Percentiles rank a stretch among this genome's conserved stretches.
These are phyloP conservation scores for Sclerotinia nivalis DNA, from an alignment of 2,329 filamentous ascomycete genomes.

Conservation along the genomic window DNA sequence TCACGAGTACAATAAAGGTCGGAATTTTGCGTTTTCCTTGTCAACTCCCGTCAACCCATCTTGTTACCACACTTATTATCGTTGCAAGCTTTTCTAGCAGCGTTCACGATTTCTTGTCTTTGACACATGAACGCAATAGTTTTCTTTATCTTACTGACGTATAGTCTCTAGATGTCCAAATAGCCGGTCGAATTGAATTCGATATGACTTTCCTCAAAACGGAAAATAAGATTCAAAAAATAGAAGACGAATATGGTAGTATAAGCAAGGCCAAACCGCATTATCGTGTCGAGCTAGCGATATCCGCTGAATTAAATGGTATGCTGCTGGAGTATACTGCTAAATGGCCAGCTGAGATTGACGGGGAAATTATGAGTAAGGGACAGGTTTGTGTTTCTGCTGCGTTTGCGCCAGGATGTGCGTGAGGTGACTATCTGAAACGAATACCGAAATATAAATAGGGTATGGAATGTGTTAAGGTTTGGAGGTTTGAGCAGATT, in stretches of 20 bases:
- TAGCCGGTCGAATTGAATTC: slow-evolving; percentile 25
- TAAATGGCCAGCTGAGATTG: slow-evolving; percentile 17
- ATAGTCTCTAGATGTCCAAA: slow-evolving; percentile 24
- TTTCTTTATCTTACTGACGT: not conserved
- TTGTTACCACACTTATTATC: not conserved
- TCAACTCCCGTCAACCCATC: not conserved
- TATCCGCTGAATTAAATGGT: slow-evolving; percentile 27
- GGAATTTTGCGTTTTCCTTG: not conserved
- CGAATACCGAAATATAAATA: not conserved
- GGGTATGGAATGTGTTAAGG: not conserved
- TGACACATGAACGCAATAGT: too few species aligned
- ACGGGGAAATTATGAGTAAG: not conserved
- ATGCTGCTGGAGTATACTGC: slow-evolving; percentile 29
- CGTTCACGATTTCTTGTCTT: too few species aligned
- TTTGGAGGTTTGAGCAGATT: not conserved
- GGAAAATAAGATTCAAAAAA: slow-evolving; percentile 12
- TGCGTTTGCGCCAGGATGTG: slow-evolving; percentile 26
- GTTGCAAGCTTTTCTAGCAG: not conserved
- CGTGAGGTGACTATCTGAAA: not conserved
- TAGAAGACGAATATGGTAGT: not conserved
- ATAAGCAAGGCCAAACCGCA: slow-evolving; percentile 8
- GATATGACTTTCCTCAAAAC: slow-evolving; percentile 30
- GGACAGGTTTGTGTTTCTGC: slow-evolving; percentile 30
- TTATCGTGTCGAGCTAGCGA: slow-evolving; percentile 28
- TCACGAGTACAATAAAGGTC: slow-evolving; percentile 27